Evolutionary conservation across 1,139 yeast genomes (phyloP).

Genomic region (Suhomyces anneliseae): DNA sequence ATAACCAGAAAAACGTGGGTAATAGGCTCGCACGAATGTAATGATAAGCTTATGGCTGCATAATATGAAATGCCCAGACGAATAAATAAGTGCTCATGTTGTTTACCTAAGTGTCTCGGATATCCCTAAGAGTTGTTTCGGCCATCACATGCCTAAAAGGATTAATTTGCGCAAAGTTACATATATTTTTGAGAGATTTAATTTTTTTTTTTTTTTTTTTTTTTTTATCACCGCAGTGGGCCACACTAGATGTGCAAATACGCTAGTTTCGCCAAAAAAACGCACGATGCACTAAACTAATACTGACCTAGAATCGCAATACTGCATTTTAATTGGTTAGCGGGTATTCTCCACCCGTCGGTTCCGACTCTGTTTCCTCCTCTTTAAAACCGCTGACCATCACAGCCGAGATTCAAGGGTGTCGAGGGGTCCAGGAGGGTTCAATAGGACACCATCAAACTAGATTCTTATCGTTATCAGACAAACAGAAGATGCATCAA

Average conservation of each 20-base stretch:
- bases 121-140: no score
- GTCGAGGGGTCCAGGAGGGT: no score
- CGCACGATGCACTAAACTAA: neutral
- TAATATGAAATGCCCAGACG: no score
- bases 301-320: neutral
- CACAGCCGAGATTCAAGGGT: no score
- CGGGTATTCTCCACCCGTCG: neutral
- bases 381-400: no score
- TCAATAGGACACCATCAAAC: no score
- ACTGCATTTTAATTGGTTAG: neutral
- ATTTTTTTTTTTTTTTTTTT: no score
- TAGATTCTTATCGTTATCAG: neutral
- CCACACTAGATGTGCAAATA: neutral
- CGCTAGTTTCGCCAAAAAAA: neutral
- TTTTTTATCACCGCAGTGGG: neutral
- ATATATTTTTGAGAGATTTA: neutral
- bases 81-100: no score
- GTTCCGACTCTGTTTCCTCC: neutral
- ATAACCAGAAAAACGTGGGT: neutral
- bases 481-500: neutral
- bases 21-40: neutral
- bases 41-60: no score
- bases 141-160: neutral
- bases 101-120: no score
- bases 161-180: neutral